Evolutionary conservation across 148 eudicot genomes (phyloP).

Genomic region (Heliamphora exappendiculata): DNA sequence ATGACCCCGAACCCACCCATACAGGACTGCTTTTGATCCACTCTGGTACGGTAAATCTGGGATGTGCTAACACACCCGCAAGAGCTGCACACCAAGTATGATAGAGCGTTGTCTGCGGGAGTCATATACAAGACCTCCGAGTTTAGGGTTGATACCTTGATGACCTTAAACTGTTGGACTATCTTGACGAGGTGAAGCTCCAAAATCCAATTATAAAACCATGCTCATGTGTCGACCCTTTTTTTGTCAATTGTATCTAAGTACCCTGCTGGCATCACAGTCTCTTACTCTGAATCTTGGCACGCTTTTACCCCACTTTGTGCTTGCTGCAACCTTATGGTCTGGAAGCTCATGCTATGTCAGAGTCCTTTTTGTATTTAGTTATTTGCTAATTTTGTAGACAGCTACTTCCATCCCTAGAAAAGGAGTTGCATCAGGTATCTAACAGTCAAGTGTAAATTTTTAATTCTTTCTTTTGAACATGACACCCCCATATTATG

Average conservation of each 20-base stretch:
- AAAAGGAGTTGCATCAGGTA: background rate
- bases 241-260: background rate
- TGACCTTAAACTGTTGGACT: too few relatives aligned
- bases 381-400: background rate
- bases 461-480: background rate
- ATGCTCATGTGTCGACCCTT: too few relatives aligned
- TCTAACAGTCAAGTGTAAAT: background rate
- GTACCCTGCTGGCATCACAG: background rate
- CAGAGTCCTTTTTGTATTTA: background rate
- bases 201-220: too few relatives aligned
- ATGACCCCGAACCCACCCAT: too few relatives aligned
- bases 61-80: too few relatives aligned
- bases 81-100: too few relatives aligned
- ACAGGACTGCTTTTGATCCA: too few relatives aligned
- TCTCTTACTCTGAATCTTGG: background rate
- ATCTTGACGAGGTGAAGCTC: too few relatives aligned
- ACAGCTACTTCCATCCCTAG: background rate
- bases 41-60: too few relatives aligned
- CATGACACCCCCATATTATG: background rate
- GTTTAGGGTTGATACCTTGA: too few relatives aligned
- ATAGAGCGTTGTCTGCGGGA: too few relatives aligned
- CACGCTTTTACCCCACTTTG: background rate
- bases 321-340: background rate
- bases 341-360: background rate
- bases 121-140: too few relatives aligned